Conservation (phyloP, 2,329 filamentous ascomycete species). For the Cladophialophora exuberans region DNA sequence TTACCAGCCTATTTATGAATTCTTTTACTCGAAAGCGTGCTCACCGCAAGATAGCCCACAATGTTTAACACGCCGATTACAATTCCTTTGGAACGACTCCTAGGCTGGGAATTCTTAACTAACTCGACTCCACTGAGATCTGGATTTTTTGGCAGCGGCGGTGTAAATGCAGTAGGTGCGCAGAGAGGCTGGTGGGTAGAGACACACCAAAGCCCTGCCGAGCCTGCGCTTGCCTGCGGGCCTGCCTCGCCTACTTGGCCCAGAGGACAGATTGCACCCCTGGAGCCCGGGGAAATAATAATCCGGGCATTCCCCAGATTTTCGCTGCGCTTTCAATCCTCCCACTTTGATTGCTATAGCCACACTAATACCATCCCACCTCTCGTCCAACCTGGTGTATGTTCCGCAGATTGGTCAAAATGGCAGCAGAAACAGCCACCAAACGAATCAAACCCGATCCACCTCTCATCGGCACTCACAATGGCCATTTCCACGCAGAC, state of each 20-base stretch:
- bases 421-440: constrained; percentile 68
- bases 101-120: constrained; percentile 5
- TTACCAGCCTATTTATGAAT: too few relatives aligned
- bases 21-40: too few relatives aligned
- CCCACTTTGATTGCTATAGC: too few relatives aligned
- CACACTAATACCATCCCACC: neutral
- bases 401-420: constrained; percentile 55
- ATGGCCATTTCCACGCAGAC: constrained; percentile 98
- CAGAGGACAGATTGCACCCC: neutral
- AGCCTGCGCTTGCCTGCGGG: too few relatives aligned
- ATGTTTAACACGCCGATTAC: neutral
- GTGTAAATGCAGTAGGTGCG: too few relatives aligned
- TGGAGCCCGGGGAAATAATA: constrained; percentile 2
- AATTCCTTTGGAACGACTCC: neutral
- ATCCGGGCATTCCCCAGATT: constrained; percentile 12
- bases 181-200: too few relatives aligned
- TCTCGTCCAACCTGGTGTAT: constrained; percentile 24
- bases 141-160: constrained; percentile 6
- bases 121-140: constrained; percentile 10
- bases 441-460: constrained; percentile 82
- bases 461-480: constrained; percentile 87
- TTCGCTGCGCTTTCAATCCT: neutral
- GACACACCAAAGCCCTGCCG: too few relatives aligned
- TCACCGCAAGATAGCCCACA: constrained; percentile 15
- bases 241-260: too few relatives aligned